Conservation (phyloP, 768 basidiomycete species). For the Lactarius psammicola region DNA sequence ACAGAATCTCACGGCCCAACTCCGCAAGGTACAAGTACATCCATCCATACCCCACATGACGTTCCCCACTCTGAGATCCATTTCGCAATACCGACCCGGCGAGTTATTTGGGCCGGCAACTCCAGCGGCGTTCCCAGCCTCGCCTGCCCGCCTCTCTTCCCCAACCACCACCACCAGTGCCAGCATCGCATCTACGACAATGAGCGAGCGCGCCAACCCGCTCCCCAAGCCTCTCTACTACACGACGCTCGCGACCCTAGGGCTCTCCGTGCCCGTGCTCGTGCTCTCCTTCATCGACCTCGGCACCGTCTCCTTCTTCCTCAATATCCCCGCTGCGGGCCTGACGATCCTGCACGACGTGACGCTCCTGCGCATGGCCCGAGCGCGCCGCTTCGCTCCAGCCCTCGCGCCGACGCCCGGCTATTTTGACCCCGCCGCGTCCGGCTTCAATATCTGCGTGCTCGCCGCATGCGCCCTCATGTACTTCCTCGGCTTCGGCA, state of each 20-base stretch:
- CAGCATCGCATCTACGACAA: background rate
- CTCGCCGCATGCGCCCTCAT: conserved; percentile 9
- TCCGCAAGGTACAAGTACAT: too few species aligned
- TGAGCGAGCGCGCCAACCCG: conserved; percentile 4
- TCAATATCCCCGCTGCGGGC: conserved; percentile 1
- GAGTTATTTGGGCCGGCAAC: too few species aligned
- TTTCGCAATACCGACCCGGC: background rate
- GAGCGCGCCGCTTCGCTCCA: too few species aligned
- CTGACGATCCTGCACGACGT: conserved; percentile 17
- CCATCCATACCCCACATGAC: background rate
- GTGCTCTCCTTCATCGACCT: conserved; percentile 11
- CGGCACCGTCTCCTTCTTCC: conserved; percentile 17
- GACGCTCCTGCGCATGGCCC: conserved; percentile 2
- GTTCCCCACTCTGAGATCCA: background rate
- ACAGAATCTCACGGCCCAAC: conserved; percentile 1
- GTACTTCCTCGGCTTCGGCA: conserved; percentile 9
- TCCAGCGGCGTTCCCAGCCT: background rate
- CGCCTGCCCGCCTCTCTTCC: background rate
- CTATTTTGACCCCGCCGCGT: conserved; percentile 13
- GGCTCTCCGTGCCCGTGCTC: conserved; percentile 6
- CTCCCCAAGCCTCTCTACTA: conserved; percentile 2
- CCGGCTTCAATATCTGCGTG: conserved; percentile 1
- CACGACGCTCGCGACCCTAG: conserved; percentile 4
- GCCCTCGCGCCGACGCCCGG: background rate
- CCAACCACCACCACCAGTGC: background rate